Evolutionary conservation across 75 land plant genomes (phyloP), one percentile per base, ranked within the genome.

Genomic region (Chamaecyparis obtusa): DNA sequence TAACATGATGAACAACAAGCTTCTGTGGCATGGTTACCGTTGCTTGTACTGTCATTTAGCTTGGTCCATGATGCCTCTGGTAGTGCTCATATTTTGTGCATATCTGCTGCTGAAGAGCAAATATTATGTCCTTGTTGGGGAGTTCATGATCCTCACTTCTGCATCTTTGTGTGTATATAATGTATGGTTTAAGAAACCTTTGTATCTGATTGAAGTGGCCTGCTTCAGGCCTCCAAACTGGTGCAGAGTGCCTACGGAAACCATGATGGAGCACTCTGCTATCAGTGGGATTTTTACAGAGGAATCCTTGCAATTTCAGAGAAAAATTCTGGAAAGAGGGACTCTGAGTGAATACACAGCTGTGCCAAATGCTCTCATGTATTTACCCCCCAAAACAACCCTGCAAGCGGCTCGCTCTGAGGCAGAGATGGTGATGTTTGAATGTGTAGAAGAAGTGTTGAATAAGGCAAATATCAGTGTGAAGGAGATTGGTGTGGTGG

Each of bases 231-330:
- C 94, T 3, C 93, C 92, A 6, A 72, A 88, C 46, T 90, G 88
- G 1, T 89, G 87, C 84, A 83, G 93, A 10, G 89, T 90, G 1
- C 91, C 93, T 0, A 86, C 87, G n/a, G 27, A 91, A 6, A 91
- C 91, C 37, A 91, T 93, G 87, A 86, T 91, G 88, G 93, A 94
- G 85, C 93, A 92, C 85, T 86, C 95, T 0, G 51, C 57, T 19
- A 67, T 88, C 24, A 54, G 44, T 55, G 48, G 69, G 33, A 74
- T 19, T 16, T 84, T 83, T 77, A 75, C 86, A 51, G 35, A 33
- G 19, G 85, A 87, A 82, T 89, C 88, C 85, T 57, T 90, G 37
- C 86, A 87, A 10, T 92, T 92, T 80, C 93, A 92, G 88, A 87
- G 57, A 88, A 43, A 85, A 33, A 90, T 92, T 46, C 86, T 92